Percentiles rank a stretch among this genome's conserved stretches.
These are phyloP conservation scores for Tetracentron sinense DNA, from an alignment of 164 flowering plant species.

Conservation along the genomic window DNA sequence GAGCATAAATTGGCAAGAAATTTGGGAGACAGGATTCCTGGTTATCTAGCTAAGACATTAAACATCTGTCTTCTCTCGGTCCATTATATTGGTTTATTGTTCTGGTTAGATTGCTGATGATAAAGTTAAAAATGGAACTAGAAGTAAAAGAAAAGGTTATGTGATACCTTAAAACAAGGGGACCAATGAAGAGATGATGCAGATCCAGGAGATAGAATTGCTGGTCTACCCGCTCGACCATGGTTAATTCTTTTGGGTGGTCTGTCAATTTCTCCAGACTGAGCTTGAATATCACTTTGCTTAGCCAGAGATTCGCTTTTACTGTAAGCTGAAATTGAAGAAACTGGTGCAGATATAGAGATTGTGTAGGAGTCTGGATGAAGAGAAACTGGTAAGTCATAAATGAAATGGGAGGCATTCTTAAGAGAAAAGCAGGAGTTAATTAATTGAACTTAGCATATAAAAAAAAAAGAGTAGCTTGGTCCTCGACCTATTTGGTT, in stretches of 20 bases:
- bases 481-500: too few relatives aligned
- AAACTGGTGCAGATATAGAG: constrained; percentile 49
- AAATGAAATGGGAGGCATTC: background rate
- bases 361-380: constrained; percentile 42
- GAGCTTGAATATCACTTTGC: constrained; percentile 14
- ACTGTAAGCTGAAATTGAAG: constrained; percentile 43
- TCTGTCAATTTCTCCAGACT: constrained; percentile 13
- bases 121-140: background rate
- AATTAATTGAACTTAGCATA: background rate
- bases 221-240: constrained; percentile 24
- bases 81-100: background rate
- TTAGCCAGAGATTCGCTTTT: constrained; percentile 34
- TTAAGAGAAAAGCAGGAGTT: background rate
- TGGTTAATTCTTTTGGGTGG: constrained; percentile 21
- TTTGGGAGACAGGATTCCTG: too few relatives aligned
- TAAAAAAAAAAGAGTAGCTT: background rate
- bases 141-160: background rate
- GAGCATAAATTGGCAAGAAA: too few relatives aligned
- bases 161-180: constrained; percentile 44
- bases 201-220: constrained; percentile 43
- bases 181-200: constrained; percentile 49
- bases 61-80: background rate
- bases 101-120: background rate
- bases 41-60: too few relatives aligned
- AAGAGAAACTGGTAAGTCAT: constrained; percentile 32